Evolutionary conservation across 345 rosid genomes (phyloP), one percentile per base, ranked within the genome.

Genomic region (Salix brachista): DNA sequence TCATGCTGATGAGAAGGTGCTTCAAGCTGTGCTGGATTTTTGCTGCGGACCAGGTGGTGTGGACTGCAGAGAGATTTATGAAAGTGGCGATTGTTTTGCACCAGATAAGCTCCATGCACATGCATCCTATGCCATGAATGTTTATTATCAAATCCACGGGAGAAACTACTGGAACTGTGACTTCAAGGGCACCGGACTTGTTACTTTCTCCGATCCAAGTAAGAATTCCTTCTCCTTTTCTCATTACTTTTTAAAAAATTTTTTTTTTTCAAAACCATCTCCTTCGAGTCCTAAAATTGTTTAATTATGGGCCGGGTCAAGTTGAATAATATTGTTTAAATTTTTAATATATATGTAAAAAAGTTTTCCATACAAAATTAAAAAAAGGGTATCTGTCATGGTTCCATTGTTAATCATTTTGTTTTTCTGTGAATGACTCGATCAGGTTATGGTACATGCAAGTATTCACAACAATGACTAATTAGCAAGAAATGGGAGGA

Each of bases 131-230:
- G 90, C 92, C 79, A 88, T 90, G 92, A 90, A 90, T 80, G 84
- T 88, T 36, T 88, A 90, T 75, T 87, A 90, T 73, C 92, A 88
- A 71, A 88, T 88, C 85, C 94, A 87, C 67, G 94, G 94, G 1
- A 87, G 94, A 75, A 90, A 88, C 77, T 89, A 90, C 71, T 90
- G 94, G 94, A 90, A 90, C 76, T 90, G 92, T 61, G 91, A 88
- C 80, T 90, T 90, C 83, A 88, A 88, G 74, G 94, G 88, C 67
- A 82, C 89, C 16, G 94, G 89, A 2, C 84, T 90, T 26, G 90
- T 88, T 48, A 84, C 91, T 80, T 90, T 90, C 87, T 80, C 86
- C 42, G 94, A 90, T 79, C 90, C 91, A 44, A 90, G 94, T 87
- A 83, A 85, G 87, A 41, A 42, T 73, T 10, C 58, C 58, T 52